A percentile compares a stretch with the other conserved stretches of the same genome.
Evolutionary conservation across 164 flowering plant species (phyloP).

Genomic region (Paratinospora sagittata): DNA sequence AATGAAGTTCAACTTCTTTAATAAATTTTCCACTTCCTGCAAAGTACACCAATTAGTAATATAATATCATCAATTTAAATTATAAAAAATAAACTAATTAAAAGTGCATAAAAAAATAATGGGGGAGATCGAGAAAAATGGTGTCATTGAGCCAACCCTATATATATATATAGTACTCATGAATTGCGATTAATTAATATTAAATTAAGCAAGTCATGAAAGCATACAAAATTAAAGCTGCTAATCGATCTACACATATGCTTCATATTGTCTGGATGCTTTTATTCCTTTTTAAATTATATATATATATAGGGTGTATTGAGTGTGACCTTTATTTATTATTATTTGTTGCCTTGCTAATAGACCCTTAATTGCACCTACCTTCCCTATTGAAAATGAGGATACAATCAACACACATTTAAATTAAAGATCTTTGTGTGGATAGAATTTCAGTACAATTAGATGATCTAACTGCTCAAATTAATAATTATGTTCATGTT

Average conservation of each 20-base stretch:
- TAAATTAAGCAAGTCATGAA: neutral
- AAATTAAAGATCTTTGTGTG: neutral
- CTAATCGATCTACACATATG: neutral
- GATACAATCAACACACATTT: neutral
- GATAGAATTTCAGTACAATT: neutral
- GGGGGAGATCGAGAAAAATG: neutral
- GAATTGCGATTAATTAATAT: neutral
- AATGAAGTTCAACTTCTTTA: constrained; percentile 58
- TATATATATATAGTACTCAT: no score
- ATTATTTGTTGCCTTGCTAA: constrained; percentile 2
- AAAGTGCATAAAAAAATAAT: neutral
- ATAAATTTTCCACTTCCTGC: constrained; percentile 73
- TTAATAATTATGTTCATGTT: no score
- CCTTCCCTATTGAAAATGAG: neutral
- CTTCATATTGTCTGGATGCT: constrained; percentile 22
- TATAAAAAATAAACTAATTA: no score
- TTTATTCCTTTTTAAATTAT: constrained; percentile 9
- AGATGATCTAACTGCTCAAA: neutral
- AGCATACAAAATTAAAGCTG: neutral
- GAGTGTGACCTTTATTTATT: neutral
- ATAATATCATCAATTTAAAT: neutral
- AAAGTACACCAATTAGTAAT: constrained; percentile 4
- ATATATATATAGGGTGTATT: neutral
- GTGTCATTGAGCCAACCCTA: neutral
- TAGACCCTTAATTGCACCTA: neutral